Evolutionary conservation across 441 rosid genomes (phyloP).

Genomic region (Cnidoscolus chayamansa): DNA sequence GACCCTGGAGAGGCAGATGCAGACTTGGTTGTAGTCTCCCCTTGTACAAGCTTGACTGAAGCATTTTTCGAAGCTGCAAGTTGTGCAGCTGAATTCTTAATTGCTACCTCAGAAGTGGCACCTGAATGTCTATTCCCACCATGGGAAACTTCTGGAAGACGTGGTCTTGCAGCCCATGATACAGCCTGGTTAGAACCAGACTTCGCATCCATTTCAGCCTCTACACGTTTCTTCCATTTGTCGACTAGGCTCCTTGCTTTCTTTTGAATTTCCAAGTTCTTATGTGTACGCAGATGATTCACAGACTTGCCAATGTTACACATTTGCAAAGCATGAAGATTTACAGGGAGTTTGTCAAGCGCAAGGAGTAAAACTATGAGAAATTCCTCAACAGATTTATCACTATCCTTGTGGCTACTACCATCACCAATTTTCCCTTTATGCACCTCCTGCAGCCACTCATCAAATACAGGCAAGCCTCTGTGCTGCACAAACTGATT

Average conservation of each 20-base stretch:
- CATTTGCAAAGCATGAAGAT: conserved; percentile 84
- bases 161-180: conserved; percentile 61
- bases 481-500: conserved; percentile 70
- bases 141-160: conserved; percentile 56
- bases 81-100: conserved; percentile 56
- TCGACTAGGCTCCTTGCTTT: conserved; percentile 92
- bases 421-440: conserved; percentile 82
- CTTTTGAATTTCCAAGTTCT: conserved; percentile 79
- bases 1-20: conserved; percentile 54
- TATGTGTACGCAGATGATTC: conserved; percentile 78
- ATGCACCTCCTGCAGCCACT: conserved; percentile 95
- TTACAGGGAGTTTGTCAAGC: conserved; percentile 89
- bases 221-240: conserved; percentile 98
- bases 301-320: conserved; percentile 96
- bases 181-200: conserved; percentile 59
- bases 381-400: conserved; percentile 73
- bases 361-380: conserved; percentile 78
- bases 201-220: conserved; percentile 92
- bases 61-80: conserved; percentile 55
- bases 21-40: conserved; percentile 47
- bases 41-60: conserved; percentile 49
- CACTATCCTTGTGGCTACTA: conserved; percentile 60
- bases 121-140: conserved; percentile 52
- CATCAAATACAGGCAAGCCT: conserved; percentile 89
- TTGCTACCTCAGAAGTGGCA: conserved; percentile 56